Base-by-base conservation (phyloP, 2,329 filamentous ascomycete species). In the Macrophomina phaseolina region DNA sequence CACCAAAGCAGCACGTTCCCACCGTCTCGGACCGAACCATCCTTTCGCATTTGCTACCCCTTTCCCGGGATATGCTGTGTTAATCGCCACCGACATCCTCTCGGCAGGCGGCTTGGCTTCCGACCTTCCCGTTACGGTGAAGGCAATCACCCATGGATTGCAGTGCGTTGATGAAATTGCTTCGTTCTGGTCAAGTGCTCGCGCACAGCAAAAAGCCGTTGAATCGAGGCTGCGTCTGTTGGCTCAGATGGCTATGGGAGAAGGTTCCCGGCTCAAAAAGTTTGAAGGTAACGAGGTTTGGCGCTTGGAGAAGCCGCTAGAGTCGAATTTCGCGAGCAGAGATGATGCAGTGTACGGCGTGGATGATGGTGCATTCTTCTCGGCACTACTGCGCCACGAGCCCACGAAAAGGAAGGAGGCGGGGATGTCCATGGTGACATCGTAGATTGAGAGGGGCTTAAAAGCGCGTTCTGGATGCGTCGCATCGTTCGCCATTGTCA, bases 51-150 rank as follows among this genome's bases (percentile, higher is more conserved):
- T 86, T 48, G 84, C 86, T 0, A 85, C 84, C n/a, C 88, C 89
- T 0, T 88, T 89, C 68, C 81, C 87, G 18, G 87, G 86, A n/a
- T 87, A 86, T 69, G 84, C 85, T 5, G 83, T 90, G 30, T 80
- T 89, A 40, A 84, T 88, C 56, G 89, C 90, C 0, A 81, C 90
- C 40, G 90, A 93, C 70, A 86, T 91, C 1, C 81, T 91, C 65
- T 87, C 87, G 12, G 86, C 89, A 0, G 86, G 84, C 5, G 87
- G 89, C 1, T 49, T 53, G 16, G 56, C 89, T 6, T 77, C 81
- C 0, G 81, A 84, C 12, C 74, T 91, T 11, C 75, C 82, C 1
- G 79, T 81, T 11, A 80, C 86, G 32, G 81, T 90, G 45, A 81
- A 85, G 9, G 82, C 84, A 11, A 82, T 91, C 60, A 71, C 80